A percentile compares a stretch with the other conserved stretches of the same genome.
Evolutionary conservation across 2,329 filamentous ascomycete genomes (phyloP).

Genomic region (Lachnum nothofagi): DNA sequence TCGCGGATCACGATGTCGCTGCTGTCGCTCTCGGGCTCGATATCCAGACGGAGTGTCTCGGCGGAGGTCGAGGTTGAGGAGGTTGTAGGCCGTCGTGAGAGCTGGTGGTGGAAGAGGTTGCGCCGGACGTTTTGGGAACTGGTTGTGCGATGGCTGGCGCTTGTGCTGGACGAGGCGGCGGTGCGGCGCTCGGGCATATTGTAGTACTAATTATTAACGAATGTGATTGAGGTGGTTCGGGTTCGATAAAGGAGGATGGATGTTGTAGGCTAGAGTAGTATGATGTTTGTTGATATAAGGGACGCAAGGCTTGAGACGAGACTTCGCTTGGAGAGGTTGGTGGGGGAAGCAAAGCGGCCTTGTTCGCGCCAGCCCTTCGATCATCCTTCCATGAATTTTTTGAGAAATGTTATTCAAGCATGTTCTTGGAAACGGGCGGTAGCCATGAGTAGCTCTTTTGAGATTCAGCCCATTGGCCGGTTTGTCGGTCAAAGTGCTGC

Average conservation of each 20-base stretch:
- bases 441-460: slow-evolving; percentile 42
- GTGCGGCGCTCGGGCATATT: slow-evolving; percentile 30
- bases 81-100: slow-evolving; percentile 52
- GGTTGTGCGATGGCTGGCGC: slow-evolving; percentile 10
- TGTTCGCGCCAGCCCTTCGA: background rate
- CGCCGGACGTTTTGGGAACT: slow-evolving; percentile 45
- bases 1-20: slow-evolving; percentile 59
- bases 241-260: slow-evolving; percentile 1
- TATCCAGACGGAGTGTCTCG: slow-evolving; percentile 47
- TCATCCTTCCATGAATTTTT: background rate
- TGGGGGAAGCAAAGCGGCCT: background rate
- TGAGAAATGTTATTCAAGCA: background rate
- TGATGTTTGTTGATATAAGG: background rate
- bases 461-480: slow-evolving; percentile 63
- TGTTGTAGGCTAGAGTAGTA: slow-evolving; percentile 8
- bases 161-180: slow-evolving; percentile 15
- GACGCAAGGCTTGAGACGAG: slow-evolving; percentile 4
- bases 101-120: slow-evolving; percentile 57
- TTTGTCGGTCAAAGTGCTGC: slow-evolving; percentile 64
- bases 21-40: slow-evolving; percentile 39
- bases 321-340: slow-evolving; percentile 10
- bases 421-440: background rate
- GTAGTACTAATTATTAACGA: too few species aligned
- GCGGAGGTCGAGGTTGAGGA: slow-evolving; percentile 37
- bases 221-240: too few species aligned